phyloP scores from a whole-genome alignment of 208 protist species.

The Tetramitus jugosus region DNA sequence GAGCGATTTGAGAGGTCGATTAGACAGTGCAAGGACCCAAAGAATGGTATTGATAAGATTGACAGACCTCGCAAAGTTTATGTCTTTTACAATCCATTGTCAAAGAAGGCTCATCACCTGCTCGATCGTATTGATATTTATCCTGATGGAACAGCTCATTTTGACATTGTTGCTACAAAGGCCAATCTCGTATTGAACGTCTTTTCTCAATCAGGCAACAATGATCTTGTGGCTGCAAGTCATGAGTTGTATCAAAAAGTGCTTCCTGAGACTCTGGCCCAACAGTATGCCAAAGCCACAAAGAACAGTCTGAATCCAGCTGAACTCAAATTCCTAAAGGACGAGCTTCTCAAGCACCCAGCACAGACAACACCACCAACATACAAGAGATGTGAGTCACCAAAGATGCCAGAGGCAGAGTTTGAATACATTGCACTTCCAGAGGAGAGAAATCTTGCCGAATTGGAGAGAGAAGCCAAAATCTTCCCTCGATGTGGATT shows the following conservation, averaged over 20 bases:
- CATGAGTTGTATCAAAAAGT: not conserved
- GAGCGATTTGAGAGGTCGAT: not conserved
- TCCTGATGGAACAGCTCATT: too few relatives aligned
- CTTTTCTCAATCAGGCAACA: not conserved
- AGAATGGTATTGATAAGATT: not conserved
- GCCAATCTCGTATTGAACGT: constrained; percentile 6
- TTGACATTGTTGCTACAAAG: too few relatives aligned
- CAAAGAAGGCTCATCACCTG: not conserved
- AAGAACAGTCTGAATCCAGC: not conserved
- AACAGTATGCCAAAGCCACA: not conserved
- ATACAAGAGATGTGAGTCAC: not conserved
- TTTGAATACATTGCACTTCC: not conserved
- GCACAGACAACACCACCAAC: not conserved
- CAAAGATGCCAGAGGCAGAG: not conserved
- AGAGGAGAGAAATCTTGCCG: not conserved
- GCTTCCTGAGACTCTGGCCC: not conserved
- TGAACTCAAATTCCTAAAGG: not conserved
- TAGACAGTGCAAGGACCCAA: not conserved
- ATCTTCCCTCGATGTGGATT: not conserved
- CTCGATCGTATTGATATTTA: not conserved
- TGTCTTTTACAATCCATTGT: constrained; percentile 3
- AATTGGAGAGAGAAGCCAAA: not conserved
- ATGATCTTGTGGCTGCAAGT: not conserved
- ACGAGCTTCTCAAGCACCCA: not conserved
- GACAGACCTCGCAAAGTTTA: not conserved